Conservation (phyloP, 1,139 yeast species). For the Saccharomycopsis crataegensis region DNA sequence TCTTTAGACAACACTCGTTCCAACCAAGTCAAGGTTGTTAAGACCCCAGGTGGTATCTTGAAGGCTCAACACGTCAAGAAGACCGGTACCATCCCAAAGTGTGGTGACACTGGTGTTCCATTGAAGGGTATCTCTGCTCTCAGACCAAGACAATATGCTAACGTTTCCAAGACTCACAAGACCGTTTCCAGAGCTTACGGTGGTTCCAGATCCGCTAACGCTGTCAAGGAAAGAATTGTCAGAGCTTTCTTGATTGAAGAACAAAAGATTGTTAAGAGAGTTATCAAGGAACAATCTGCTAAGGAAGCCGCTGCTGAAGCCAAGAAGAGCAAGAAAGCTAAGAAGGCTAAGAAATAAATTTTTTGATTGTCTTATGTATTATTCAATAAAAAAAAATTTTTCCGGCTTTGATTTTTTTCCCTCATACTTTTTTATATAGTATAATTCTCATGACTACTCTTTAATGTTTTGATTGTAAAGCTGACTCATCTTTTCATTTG, state of each 20-base stretch:
- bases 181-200: constrained; percentile 99
- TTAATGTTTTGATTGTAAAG: neutral
- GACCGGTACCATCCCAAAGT: constrained; percentile 90
- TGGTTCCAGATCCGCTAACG: constrained; percentile 97
- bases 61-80: constrained; percentile 97
- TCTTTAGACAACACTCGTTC: constrained; percentile 91
- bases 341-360: constrained; percentile 20
- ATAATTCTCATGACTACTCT: constrained; percentile 2
- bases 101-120: constrained; percentile 96
- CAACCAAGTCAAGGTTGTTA: constrained; percentile 98
- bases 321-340: constrained; percentile 27
- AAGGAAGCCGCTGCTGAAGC: constrained; percentile 61
- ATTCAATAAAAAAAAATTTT: no score
- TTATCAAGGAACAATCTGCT: constrained; percentile 88
- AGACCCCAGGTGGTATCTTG: constrained; percentile 99
- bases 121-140: constrained; percentile 89
- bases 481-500: no score
- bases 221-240: constrained; percentile 97
- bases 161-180: constrained; percentile 92
- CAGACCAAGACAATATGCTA: constrained; percentile 98
- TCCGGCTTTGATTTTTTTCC: neutral
- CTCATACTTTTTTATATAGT: neutral
- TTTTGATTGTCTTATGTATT: neutral
- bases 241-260: constrained; percentile 99
- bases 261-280: constrained; percentile 99